Evolutionary conservation across 164 flowering plant genomes (phyloP), one percentile per base, ranked within the genome.

Genomic region (Aristolochia fimbriata): DNA sequence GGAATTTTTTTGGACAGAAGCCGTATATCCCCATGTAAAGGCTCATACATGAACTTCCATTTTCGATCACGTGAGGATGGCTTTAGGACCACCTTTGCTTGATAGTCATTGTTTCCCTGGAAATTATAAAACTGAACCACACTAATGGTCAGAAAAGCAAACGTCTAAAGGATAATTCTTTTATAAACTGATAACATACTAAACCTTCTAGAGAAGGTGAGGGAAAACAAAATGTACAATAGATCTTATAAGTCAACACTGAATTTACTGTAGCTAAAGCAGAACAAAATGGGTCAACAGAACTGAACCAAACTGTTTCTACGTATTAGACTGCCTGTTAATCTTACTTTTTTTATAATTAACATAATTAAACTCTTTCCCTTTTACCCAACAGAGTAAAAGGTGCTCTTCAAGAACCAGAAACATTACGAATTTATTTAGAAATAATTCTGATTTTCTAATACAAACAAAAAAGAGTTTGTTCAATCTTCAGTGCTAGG

Each of bases 1-100:
- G 96, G 87, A 41, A 91, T 86, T 80, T 91, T 91, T 73, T 91
- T 88, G 1, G 97, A 88, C 51, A 86, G 72, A 68, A 91, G 37
- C 17, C 81, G 83, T 11, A 91, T 77, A 68, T 86, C 95, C 19
- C 81, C 86, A 66, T 65, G 81, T 47, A 81, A 22, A 37, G 97
- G 96, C 71, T 86, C 97, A 67, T 82, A 91, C 5, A 81, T 75
- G 48, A 88, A 81, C 73, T 83, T 91, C 97, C 91, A 86, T 67
- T 57, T 76, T 48, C 88, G 71, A 15, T 84, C 87, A 46, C 74
- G 77, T 23, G 81, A 65, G 50, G 79, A 68, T 30, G 97, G 97
- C 80, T 91, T 91, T 57, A 87, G 55, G 14, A 86, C 88, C 70
- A 88, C 64, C 81, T 91, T 91, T 58, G 78, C 76, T n/a, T 77